Evolutionary conservation across 2,329 filamentous ascomycete genomes (phyloP).

Genomic region (Fusarium sp.): DNA sequence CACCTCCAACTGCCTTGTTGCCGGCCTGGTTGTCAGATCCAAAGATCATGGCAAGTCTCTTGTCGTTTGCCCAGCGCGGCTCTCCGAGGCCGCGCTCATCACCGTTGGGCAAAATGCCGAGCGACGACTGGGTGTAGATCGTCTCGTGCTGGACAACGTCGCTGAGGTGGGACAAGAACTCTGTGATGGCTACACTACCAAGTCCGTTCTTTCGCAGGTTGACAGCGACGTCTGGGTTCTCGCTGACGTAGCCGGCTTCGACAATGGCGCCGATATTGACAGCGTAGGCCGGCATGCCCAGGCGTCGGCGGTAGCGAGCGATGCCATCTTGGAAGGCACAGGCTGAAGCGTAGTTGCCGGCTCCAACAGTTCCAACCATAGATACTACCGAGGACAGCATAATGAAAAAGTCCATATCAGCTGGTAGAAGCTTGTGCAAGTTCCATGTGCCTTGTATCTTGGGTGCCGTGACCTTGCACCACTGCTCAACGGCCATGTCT

Average conservation of each 20-base stretch:
- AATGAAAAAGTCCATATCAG: constrained; percentile 56
- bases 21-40: background rate
- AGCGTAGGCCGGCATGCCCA: constrained; percentile 31
- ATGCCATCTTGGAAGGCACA: constrained; percentile 55
- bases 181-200: constrained; percentile 17
- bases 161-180: background rate
- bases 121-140: background rate
- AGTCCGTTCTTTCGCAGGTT: constrained; percentile 30
- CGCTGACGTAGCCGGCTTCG: constrained; percentile 42
- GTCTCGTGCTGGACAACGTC: background rate
- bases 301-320: constrained; percentile 36
- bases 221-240: constrained; percentile 36
- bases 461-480: constrained; percentile 51
- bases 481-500: constrained; percentile 55
- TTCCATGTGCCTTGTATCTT: constrained; percentile 61
- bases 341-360: constrained; percentile 46
- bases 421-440: constrained; percentile 51
- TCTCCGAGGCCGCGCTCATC: background rate
- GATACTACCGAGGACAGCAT: constrained; percentile 53
- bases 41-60: background rate
- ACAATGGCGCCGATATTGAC: constrained; percentile 45
- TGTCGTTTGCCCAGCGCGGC: background rate
- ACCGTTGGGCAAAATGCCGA: background rate
- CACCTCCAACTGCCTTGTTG: background rate
- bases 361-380: constrained; percentile 48